Evolutionary conservation across 1,284 basidiomycete species (phyloP).

Genomic region (Heterobasidion occidentale): DNA sequence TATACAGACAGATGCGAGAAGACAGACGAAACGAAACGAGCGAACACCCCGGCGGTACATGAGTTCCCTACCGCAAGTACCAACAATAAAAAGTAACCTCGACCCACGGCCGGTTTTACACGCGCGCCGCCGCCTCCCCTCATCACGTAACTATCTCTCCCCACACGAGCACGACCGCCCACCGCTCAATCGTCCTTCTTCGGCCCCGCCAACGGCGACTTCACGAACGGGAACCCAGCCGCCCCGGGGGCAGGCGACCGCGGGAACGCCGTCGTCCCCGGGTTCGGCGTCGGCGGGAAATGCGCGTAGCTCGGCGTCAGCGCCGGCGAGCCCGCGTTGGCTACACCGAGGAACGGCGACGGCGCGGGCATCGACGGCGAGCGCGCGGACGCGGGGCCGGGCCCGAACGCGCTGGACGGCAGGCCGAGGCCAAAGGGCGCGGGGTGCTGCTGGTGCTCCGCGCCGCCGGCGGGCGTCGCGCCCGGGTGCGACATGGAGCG

Average conservation of each 20-base stretch:
- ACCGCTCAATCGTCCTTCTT: conserved; percentile 9
- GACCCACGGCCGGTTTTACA: no score
- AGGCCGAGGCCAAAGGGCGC: conserved; percentile 25
- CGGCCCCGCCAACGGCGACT: neutral
- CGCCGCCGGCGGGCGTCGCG: conserved; percentile 7
- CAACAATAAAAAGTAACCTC: no score
- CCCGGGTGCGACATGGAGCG: conserved; percentile 13
- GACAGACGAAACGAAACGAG: no score
- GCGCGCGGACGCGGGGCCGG: conserved; percentile 9
- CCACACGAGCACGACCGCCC: no score
- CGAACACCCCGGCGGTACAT: no score
- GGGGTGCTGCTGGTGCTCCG: conserved; percentile 5
- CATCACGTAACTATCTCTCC: no score
- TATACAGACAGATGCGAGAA: no score
- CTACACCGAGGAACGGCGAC: neutral
- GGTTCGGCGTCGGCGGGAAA: conserved; percentile 33
- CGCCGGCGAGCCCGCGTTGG: conserved; percentile 13
- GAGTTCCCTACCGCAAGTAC: no score
- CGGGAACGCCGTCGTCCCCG: conserved; percentile 9
- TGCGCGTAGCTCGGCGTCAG: conserved; percentile 19
- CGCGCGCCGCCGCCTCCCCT: no score
- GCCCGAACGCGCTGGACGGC: conserved; percentile 19
- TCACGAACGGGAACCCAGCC: conserved; percentile 2
- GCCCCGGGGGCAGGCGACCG: conserved; percentile 28
- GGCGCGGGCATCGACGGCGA: conserved; percentile 10